phyloP scores from a whole-genome alignment of 2,329 filamentous ascomycete genomes.

The Endocalyx cinctus region DNA sequence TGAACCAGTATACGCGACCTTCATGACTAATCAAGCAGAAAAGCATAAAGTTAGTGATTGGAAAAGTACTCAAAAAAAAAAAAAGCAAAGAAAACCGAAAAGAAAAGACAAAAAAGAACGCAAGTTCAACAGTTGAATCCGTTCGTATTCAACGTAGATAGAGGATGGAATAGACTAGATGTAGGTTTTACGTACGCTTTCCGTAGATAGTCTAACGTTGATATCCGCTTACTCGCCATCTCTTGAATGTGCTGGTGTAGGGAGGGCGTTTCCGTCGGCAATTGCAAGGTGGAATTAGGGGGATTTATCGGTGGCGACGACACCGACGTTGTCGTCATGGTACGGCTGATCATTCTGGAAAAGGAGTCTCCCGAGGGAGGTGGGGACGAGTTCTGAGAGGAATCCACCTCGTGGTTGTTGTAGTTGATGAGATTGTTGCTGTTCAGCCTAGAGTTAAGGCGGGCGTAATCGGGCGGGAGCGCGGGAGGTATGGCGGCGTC shows the following conservation, averaged over 20 bases:
- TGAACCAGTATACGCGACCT: slow-evolving; percentile 96
- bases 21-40: slow-evolving; percentile 63
- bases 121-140: not conserved
- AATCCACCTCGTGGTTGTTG: slow-evolving; percentile 25
- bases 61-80: no score
- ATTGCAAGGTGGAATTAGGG: slow-evolving; percentile 21
- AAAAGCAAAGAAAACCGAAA: no score
- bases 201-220: slow-evolving; percentile 85
- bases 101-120: no score
- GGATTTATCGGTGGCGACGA: slow-evolving; percentile 18
- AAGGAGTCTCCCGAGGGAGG: slow-evolving; percentile 33
- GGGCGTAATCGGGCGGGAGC: slow-evolving; percentile 49
- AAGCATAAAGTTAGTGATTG: slow-evolving; percentile 3
- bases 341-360: slow-evolving; percentile 41
- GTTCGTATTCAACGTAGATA: not conserved
- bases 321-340: slow-evolving; percentile 30
- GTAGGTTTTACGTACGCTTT: slow-evolving; percentile 65
- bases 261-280: slow-evolving; percentile 43
- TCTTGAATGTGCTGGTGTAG: slow-evolving; percentile 70
- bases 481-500: slow-evolving; percentile 47
- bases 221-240: slow-evolving; percentile 85
- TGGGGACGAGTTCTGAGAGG: no score
- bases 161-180: not conserved
- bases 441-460: slow-evolving; percentile 37
- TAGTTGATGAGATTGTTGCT: no score